A percentile compares a stretch with the other conserved stretches of the same genome.
phyloP scores from a whole-genome alignment of 768 basidiomycete species.

The Lanmaoa pseudosensibilis region DNA sequence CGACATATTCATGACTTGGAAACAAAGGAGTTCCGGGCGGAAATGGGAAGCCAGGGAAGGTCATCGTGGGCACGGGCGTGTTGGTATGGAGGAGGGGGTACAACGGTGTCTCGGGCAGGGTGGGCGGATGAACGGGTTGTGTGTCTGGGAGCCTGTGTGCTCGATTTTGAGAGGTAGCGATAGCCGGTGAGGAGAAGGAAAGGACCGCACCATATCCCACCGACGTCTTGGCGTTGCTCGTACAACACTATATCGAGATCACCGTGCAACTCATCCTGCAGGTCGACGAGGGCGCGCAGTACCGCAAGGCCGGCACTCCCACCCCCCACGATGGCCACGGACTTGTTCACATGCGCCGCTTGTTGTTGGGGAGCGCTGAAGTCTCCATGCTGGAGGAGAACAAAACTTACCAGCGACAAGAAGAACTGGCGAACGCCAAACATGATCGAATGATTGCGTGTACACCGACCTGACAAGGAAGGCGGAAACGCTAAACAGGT shows the following conservation, averaged over 20 bases:
- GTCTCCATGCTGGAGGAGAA: slow-evolving; percentile 8
- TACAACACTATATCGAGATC: slow-evolving; percentile 52
- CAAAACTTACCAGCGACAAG: slow-evolving; percentile 8
- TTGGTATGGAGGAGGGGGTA: slow-evolving; percentile 57
- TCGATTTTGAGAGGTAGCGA: neutral
- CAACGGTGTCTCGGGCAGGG: slow-evolving; percentile 52
- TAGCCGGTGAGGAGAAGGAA: neutral
- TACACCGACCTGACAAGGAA: too few species aligned
- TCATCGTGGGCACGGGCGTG: slow-evolving; percentile 57
- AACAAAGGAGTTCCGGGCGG: slow-evolving; percentile 51
- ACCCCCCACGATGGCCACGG: slow-evolving; percentile 57
- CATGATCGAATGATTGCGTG: slow-evolving; percentile 5
- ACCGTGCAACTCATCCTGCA: slow-evolving; percentile 39
- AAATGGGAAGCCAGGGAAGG: slow-evolving; percentile 55
- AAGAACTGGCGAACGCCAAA: slow-evolving; percentile 8
- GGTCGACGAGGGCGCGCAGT: slow-evolving; percentile 49
- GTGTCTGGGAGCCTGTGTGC: slow-evolving; percentile 36
- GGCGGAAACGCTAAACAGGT: too few species aligned
- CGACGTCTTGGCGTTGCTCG: slow-evolving; percentile 52
- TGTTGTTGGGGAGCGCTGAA: neutral
- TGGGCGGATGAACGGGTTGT: slow-evolving; percentile 38
- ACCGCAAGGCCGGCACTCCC: slow-evolving; percentile 57
- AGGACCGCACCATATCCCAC: slow-evolving; percentile 52
- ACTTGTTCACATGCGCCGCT: slow-evolving; percentile 32
- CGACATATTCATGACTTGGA: slow-evolving; percentile 46